Conservation (phyloP, 768 basidiomycete species). For the Lentinula guzmanii region DNA sequence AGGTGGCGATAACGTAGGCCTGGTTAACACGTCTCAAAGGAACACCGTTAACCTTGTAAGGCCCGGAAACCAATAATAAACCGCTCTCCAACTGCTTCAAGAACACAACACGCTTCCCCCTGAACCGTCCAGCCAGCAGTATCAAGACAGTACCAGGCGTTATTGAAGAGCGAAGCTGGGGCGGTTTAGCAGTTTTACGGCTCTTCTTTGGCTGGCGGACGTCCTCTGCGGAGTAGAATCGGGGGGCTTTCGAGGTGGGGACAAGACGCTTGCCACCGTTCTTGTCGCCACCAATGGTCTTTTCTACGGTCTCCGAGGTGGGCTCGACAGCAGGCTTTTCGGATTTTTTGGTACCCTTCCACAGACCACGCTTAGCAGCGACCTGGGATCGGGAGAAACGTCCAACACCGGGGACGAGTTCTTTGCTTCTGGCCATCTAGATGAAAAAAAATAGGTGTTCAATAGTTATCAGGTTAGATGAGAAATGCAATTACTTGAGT, state of each 20-base stretch:
- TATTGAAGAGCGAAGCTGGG: slow-evolving; percentile 81
- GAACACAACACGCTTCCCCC: slow-evolving; percentile 97
- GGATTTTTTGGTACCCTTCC: slow-evolving; percentile 80
- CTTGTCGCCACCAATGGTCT: slow-evolving; percentile 81
- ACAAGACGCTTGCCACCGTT: slow-evolving; percentile 87
- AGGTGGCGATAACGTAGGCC: slow-evolving; percentile 98
- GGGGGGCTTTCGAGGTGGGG: slow-evolving; percentile 78
- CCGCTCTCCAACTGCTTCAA: slow-evolving; percentile 94
- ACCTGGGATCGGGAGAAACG: slow-evolving; percentile 81
- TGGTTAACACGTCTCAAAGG: slow-evolving; percentile 97
- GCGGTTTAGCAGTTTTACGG: slow-evolving; percentile 78
- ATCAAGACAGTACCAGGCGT: slow-evolving; percentile 93
- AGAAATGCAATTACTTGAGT: neutral
- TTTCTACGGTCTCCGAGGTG: slow-evolving; percentile 63
- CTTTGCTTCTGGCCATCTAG: slow-evolving; percentile 84
- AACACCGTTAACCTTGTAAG: slow-evolving; percentile 97
- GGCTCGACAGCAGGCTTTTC: slow-evolving; percentile 58
- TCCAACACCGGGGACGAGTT: slow-evolving; percentile 77
- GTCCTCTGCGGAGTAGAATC: slow-evolving; percentile 95
- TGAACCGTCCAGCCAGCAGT: slow-evolving; percentile 95
- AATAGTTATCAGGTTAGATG: neutral
- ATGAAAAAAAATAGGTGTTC: neutral
- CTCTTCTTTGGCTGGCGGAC: slow-evolving; percentile 86
- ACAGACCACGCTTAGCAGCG: slow-evolving; percentile 73
- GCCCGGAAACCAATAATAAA: slow-evolving; percentile 91